phyloP scores from a whole-genome alignment of 306 rosid genomes.

The Oxytropis ochrocephala region DNA sequence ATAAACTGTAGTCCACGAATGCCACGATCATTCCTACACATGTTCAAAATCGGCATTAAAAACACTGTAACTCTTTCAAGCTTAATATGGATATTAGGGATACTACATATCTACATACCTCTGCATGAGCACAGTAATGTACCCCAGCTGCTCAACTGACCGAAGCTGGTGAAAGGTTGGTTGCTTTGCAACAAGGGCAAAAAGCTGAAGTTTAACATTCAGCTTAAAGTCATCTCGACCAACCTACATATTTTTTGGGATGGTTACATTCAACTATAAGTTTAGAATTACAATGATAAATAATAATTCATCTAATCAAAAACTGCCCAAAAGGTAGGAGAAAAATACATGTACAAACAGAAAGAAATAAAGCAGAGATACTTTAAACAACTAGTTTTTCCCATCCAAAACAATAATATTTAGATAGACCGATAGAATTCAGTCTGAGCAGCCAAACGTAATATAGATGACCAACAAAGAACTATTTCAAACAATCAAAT shows the following conservation, averaged over 20 bases:
- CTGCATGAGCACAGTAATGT: constrained; percentile 61
- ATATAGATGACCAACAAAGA: not conserved
- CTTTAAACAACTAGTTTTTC: not conserved
- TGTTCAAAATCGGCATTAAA: constrained; percentile 14
- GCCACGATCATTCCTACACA: constrained; percentile 70
- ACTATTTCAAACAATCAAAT: not conserved
- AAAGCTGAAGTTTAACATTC: constrained; percentile 93
- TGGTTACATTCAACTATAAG: constrained; percentile 1
- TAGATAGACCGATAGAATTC: not conserved
- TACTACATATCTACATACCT: constrained; percentile 42
- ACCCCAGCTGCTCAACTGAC: constrained; percentile 95
- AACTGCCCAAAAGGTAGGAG: not conserved
- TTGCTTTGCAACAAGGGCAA: constrained; percentile 77
- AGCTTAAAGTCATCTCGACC: constrained; percentile 71
- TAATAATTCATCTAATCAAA: constrained; percentile 10
- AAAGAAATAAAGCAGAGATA: not conserved
- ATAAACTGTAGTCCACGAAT: constrained; percentile 75
- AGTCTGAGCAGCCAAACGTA: not conserved
- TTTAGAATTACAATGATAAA: not conserved
- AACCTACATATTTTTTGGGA: constrained; percentile 45
- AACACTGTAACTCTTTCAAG: constrained; percentile 1
- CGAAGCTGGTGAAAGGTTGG: constrained; percentile 96
- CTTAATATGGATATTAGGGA: constrained; percentile 1
- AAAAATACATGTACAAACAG: not conserved
- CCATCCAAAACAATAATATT: not conserved